Base-by-base conservation (phyloP, 768 basidiomycete genomes). In the Agaricus blazei region DNA sequence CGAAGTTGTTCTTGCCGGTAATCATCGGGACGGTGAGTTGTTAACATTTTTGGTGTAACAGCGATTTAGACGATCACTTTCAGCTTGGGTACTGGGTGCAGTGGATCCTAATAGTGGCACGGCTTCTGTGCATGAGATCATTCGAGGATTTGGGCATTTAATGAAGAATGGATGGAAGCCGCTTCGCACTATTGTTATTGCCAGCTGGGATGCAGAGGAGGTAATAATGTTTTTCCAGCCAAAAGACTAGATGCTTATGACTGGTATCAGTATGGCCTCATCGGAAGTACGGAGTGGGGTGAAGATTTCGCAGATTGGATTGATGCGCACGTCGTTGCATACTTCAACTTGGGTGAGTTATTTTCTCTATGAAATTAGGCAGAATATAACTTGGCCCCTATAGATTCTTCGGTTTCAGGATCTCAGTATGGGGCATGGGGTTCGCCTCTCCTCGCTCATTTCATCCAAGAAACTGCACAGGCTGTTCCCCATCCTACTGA, bases 221-320 rank as follows among this genome's bases (percentile, higher is more conserved):
- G 77, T 79, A 64, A 80, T 83, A 12, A 8, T 19, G 19, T 9
- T 19, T 9, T 37, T 26, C 49, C 14, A 24, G 36, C 31, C 3
- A n/a, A 15, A 4, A 7, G 4, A 19, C 23, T 23, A 40, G 45
- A 51, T 24, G 24, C 48, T 27, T 31, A 34, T 26, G 31, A 29
- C 24, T 3, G 3, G 45, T 26, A 29, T 2, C 40, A 78, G 75
- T 76, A 75, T 46, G 89, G 88, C 28, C 76, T 92, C 38, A 67
- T 90, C 37, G 94, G 95, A 29, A 88, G 85, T 62, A 94, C 91
- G 2, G 95, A 97, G 70, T 95, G 87, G 81, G 92, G 87, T 2
- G 95, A 97, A 65, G 95, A 98, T 65, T 98, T 96, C 63, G 65
- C 81, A 1, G 77, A 82, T n/a, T 95, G 87, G 83, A 81, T 98